Conservation (phyloP, 2,329 filamentous ascomycete species). For the Byssochlamys sp. region DNA sequence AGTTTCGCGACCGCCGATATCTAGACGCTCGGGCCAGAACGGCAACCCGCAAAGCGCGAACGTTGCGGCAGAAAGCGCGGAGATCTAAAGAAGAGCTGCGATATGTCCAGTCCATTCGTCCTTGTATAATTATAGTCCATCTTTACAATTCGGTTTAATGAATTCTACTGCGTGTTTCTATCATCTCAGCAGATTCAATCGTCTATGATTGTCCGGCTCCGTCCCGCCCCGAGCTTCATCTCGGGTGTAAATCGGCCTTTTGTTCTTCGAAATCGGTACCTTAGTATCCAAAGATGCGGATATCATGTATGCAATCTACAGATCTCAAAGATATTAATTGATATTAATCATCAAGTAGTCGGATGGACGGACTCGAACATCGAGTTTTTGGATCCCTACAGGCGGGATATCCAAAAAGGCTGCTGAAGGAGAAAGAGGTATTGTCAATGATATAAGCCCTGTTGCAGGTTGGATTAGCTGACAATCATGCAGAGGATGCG, state of each 20-base stretch:
- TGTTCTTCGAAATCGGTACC: slow-evolving; percentile 8
- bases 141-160: background rate
- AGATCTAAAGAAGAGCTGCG: background rate
- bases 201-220: slow-evolving; percentile 19
- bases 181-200: slow-evolving; percentile 2
- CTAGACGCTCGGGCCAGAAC: slow-evolving; percentile 8
- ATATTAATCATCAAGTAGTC: slow-evolving; percentile 25
- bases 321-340: background rate
- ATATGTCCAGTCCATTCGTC: background rate
- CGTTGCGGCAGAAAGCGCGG: background rate
- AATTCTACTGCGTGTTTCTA: slow-evolving; percentile 2
- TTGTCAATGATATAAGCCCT: background rate
- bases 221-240: slow-evolving; percentile 14
- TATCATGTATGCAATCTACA: slow-evolving; percentile 26
- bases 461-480: background rate
- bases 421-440: slow-evolving; percentile 40
- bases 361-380: slow-evolving; percentile 54
- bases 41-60: background rate
- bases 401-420: slow-evolving; percentile 53
- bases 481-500: slow-evolving; percentile 40
- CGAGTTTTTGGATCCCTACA: slow-evolving; percentile 70
- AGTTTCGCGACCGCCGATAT: slow-evolving; percentile 11
- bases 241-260: slow-evolving; percentile 19
- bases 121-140: background rate
- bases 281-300: slow-evolving; percentile 13